A percentile compares a stretch with the other conserved stretches of the same genome.
These are phyloP conservation scores for Nicotiana knightiana DNA, from an alignment of 257 asterid genomes.

Conservation along the genomic window DNA sequence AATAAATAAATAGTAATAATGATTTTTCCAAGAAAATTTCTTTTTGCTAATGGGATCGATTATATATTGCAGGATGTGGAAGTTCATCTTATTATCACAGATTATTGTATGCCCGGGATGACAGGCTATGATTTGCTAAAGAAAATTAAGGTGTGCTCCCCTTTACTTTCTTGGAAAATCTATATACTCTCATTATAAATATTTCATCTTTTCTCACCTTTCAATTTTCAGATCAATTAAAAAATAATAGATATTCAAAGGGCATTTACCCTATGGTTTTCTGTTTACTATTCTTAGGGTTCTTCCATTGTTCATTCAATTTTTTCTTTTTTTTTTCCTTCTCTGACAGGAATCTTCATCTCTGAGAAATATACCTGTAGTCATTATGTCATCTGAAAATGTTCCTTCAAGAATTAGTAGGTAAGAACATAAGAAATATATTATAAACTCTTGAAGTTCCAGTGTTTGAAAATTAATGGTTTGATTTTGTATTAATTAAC, in stretches of 20 bases:
- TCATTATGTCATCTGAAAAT: conserved; percentile 24
- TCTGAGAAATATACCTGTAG: conserved; percentile 24
- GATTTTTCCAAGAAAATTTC: background rate
- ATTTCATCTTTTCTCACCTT: background rate
- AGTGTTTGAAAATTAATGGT: background rate
- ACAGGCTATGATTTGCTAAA: conserved; percentile 32
- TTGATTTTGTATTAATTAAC: background rate
- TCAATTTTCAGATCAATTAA: conserved; percentile 7
- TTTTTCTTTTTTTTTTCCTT: background rate
- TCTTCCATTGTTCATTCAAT: too few species aligned
- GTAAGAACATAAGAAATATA: conserved; percentile 9
- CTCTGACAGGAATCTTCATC: conserved; percentile 24
- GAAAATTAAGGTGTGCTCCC: conserved; percentile 22
- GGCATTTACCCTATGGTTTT: background rate
- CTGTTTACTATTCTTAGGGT: background rate
- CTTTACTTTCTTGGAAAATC: background rate
- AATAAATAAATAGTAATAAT: background rate
- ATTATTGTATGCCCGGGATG: conserved; percentile 38
- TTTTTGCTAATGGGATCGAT: background rate
- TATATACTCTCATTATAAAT: background rate
- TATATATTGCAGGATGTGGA: conserved; percentile 16
- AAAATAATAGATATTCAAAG: background rate
- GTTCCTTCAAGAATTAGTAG: conserved; percentile 19
- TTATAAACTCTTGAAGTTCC: too few species aligned
- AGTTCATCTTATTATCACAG: conserved; percentile 25